A percentile compares a stretch with the other conserved stretches of the same genome.
Evolutionary conservation across 2,329 filamentous ascomycete species (phyloP).

Genomic region (Colletotrichum costaricense): DNA sequence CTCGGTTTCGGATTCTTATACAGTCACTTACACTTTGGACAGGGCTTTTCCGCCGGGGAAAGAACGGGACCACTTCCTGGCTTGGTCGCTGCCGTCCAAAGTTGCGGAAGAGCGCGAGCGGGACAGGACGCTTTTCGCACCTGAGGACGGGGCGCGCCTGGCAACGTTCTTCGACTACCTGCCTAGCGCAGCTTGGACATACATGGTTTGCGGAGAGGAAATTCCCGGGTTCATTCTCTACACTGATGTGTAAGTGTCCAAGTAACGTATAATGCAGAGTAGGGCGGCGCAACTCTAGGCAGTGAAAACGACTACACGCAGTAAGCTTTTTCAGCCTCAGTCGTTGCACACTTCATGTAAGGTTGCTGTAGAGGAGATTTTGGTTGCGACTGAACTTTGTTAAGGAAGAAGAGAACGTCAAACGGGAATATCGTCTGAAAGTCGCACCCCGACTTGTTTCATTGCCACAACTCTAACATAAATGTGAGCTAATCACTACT

Average conservation of each 20-base stretch:
- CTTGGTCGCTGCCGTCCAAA: slow-evolving; percentile 66
- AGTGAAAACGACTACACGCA: no score
- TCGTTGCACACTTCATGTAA: not conserved
- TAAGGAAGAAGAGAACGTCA: not conserved
- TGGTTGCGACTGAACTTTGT: not conserved
- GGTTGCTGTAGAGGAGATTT: not conserved
- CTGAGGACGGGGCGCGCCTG: slow-evolving; percentile 49
- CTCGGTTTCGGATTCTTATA: not conserved
- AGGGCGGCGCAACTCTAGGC: not conserved
- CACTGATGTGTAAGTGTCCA: slow-evolving; percentile 44
- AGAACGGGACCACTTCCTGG: slow-evolving; percentile 65
- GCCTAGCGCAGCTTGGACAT: slow-evolving; percentile 51
- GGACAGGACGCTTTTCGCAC: slow-evolving; percentile 47
- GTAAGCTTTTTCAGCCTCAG: not conserved
- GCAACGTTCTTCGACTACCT: slow-evolving; percentile 47
- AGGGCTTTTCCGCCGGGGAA: slow-evolving; percentile 47
- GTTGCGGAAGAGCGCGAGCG: slow-evolving; percentile 55
- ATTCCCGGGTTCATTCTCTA: slow-evolving; percentile 47
- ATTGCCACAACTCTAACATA: not conserved
- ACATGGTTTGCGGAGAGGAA: slow-evolving; percentile 48
- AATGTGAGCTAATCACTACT: not conserved
- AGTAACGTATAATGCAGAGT: no score
- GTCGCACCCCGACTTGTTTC: not conserved
- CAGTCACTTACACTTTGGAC: not conserved
- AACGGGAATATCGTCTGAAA: not conserved